Evolutionary conservation across 2,329 filamentous ascomycete genomes (phyloP).

Genomic region (Amauroascus niger): DNA sequence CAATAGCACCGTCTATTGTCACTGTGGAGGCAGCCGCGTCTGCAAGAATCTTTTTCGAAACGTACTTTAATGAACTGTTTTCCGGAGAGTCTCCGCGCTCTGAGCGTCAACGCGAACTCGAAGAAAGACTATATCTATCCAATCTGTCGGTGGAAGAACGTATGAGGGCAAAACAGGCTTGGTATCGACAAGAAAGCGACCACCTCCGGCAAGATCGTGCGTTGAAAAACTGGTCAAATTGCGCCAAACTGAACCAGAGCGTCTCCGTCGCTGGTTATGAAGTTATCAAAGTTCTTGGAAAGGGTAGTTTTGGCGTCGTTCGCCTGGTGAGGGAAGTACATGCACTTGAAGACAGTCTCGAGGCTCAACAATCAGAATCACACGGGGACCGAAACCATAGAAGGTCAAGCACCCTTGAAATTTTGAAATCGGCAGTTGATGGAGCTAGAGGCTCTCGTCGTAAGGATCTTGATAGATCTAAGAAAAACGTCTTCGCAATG

Average conservation of each 20-base stretch:
- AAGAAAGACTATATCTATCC: conserved; percentile 52
- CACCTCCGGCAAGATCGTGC: conserved; percentile 64
- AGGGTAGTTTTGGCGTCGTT: conserved; percentile 91
- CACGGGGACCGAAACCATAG: conserved; percentile 14
- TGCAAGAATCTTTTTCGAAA: conserved; percentile 79
- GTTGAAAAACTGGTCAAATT: conserved; percentile 54
- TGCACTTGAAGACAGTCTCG: not conserved
- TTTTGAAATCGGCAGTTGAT: conserved; percentile 20
- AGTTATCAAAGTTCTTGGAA: conserved; percentile 70
- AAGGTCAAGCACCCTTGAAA: conserved; percentile 17
- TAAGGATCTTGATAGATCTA: conserved; percentile 25
- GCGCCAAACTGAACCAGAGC: conserved; percentile 36
- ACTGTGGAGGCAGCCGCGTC: conserved; percentile 72
- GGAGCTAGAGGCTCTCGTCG: conserved; percentile 23
- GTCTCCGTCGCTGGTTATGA: conserved; percentile 61
- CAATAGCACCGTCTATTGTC: conserved; percentile 28
- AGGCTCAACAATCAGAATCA: conserved; percentile 8
- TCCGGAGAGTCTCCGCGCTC: conserved; percentile 49
- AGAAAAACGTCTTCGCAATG: conserved; percentile 74
- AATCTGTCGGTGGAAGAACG: conserved; percentile 48
- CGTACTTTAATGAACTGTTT: conserved; percentile 65
- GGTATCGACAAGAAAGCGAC: conserved; percentile 58
- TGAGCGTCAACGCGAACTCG: conserved; percentile 52
- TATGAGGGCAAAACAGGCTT: conserved; percentile 48
- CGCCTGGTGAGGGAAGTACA: conserved; percentile 64